Base-by-base conservation (phyloP, 225 moss, liverwort and hornwort genomes). In the Pleurozium schreberi region DNA sequence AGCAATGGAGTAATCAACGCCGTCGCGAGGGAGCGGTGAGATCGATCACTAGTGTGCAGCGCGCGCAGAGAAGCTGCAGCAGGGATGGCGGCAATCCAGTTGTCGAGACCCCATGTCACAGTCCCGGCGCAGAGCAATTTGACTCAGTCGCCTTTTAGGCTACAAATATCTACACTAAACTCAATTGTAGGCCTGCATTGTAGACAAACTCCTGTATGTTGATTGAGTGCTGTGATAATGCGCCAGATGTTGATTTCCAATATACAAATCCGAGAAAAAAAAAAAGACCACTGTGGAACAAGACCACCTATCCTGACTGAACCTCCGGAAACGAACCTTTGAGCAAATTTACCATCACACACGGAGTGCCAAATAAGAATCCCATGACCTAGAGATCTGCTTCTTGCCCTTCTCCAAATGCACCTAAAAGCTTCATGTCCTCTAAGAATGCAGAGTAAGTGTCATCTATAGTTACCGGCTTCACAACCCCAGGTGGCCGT, bases 361-460 rank as follows among this genome's bases (percentile, higher is more conserved):
- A 84, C n/a, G 62, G n/a, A 50, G 70, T 83, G 89, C 71, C 77
- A 57, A 66, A 42, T 70, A 49, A 50, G 59, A 81, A 83, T 82
- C 63, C 74, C 62, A 52, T 19, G 63, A 58, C 55, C 92, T 93
- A 94, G 77, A 18, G 76, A 84, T 93, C 93, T 89, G 88, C 93
- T 90, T 94, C 97, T 92, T 94, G 92, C 69, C 98, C 97, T 86
- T 95, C 96, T 74, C 96, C 97, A 91, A 99, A 99, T 49, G 98
- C 98, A 76, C 98, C 98, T 63, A 99, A 86, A 58, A 96, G 97
- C 91, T 99, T 99, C 98, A 99, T 96, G 90, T 99, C 98, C 89
- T 99, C 98, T 92, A 99, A 93, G 90, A 99, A 99, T 52, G 98
- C 98, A 85, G 97, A 96, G 53, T 99, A 99, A 20, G 96, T 94